A percentile compares a stretch with the other conserved stretches of the same genome.
These are phyloP conservation scores for Colletotrichum sp. DNA, from an alignment of 2,329 filamentous ascomycete genomes.

Conservation along the genomic window DNA sequence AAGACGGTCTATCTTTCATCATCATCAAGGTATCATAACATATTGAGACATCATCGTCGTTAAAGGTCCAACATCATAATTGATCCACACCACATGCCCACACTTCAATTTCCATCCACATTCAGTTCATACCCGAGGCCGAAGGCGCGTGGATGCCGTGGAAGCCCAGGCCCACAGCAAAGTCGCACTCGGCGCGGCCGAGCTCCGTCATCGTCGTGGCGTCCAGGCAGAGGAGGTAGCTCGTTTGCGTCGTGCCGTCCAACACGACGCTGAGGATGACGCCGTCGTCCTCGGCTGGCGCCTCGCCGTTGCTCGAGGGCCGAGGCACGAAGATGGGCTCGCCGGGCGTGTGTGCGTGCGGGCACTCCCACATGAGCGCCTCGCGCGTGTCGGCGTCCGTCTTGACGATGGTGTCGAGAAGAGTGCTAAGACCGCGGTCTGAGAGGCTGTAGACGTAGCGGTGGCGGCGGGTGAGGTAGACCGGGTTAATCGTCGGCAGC, in stretches of 20 bases:
- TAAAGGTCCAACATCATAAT: neutral
- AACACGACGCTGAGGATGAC: slow-evolving; percentile 67
- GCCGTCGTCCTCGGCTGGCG: slow-evolving; percentile 64
- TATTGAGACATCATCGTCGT: neutral
- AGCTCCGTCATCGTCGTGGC: slow-evolving; percentile 67
- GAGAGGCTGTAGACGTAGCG: slow-evolving; percentile 66
- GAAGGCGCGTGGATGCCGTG: slow-evolving; percentile 60
- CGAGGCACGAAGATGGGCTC: slow-evolving; percentile 70
- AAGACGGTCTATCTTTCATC: neutral
- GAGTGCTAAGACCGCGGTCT: slow-evolving; percentile 61
- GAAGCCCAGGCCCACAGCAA: slow-evolving; percentile 67
- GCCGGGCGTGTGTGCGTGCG: slow-evolving; percentile 67
- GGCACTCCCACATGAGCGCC: slow-evolving; percentile 60
- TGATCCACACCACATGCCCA: neutral
- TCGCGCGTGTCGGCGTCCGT: slow-evolving; percentile 63
- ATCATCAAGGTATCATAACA: neutral
- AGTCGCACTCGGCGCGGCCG: slow-evolving; percentile 66
- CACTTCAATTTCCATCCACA: neutral
- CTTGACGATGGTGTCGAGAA: slow-evolving; percentile 69
- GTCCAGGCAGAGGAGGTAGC: slow-evolving; percentile 70
- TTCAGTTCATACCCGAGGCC: neutral
- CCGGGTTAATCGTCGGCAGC: slow-evolving; percentile 69
- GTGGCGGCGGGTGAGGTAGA: slow-evolving; percentile 54
- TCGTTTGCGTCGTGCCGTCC: slow-evolving; percentile 61
- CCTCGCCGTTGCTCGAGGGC: slow-evolving; percentile 25